Evolutionary conservation across 768 basidiomycete genomes (phyloP).

Genomic region (Melanogaster broomeanus): DNA sequence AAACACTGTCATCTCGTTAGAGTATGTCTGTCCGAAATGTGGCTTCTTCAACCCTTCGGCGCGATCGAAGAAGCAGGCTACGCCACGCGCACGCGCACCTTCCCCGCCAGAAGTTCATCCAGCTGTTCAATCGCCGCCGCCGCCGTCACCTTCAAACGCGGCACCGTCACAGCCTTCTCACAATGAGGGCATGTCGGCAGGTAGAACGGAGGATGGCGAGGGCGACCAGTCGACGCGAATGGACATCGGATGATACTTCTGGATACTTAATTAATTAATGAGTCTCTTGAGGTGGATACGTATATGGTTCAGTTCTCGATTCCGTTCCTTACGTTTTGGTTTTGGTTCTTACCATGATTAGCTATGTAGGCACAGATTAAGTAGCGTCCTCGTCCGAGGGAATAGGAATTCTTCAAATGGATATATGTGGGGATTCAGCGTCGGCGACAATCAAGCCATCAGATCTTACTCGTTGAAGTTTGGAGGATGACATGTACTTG

Average conservation of each 20-base stretch:
- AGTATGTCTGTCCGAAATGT: constrained; percentile 87
- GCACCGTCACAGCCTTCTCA: neutral
- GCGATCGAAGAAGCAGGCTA: constrained; percentile 31
- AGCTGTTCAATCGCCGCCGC: constrained; percentile 7
- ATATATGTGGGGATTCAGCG: no score
- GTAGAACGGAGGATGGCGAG: neutral
- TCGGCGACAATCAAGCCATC: no score
- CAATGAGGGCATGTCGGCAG: constrained; percentile 1
- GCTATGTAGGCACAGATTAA: constrained; percentile 3
- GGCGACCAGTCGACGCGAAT: constrained; percentile 8
- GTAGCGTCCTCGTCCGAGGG: neutral
- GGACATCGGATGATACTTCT: constrained; percentile 14
- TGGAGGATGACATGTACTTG: no score
- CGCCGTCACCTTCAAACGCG: neutral
- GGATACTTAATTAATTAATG: neutral
- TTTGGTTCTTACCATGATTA: neutral
- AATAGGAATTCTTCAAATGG: neutral
- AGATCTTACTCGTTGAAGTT: no score
- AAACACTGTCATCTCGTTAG: constrained; percentile 38
- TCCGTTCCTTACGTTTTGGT: neutral
- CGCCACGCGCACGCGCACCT: constrained; percentile 30
- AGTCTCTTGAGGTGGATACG: neutral
- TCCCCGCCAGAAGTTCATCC: constrained; percentile 14
- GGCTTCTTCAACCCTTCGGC: constrained; percentile 72
- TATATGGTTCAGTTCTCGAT: neutral